These are phyloP conservation scores for Mycena rosella DNA, from an alignment of 768 basidiomycete species.

Conservation along the genomic window DNA sequence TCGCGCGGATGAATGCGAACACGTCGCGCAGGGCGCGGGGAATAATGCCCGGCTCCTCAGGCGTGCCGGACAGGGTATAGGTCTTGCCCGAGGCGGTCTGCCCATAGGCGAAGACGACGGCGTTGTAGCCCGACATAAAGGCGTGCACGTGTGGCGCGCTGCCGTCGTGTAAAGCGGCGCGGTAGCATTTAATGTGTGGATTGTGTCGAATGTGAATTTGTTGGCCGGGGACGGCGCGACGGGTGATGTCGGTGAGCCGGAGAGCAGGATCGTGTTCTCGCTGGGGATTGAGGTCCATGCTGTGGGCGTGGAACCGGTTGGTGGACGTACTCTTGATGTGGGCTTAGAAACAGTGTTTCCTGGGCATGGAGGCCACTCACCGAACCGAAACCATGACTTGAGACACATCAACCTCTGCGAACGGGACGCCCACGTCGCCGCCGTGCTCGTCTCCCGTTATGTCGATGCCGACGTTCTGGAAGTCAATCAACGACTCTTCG, in stretches of 20 bases:
- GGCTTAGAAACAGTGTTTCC: conserved; percentile 12
- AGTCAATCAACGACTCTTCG: conserved; percentile 84
- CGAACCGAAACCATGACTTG: conserved; percentile 90
- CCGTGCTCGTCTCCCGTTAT: conserved; percentile 58
- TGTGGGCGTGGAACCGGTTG: conserved; percentile 56
- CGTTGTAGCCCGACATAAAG: conserved; percentile 97
- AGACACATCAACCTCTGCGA: conserved; percentile 78
- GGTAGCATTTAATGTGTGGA: conserved; percentile 84
- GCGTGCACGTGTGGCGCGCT: conserved; percentile 84
- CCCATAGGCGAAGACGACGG: conserved; percentile 94
- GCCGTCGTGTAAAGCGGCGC: conserved; percentile 83
- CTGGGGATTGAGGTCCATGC: conserved; percentile 68
- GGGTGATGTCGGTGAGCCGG: conserved; percentile 48
- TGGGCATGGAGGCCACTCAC: conserved; percentile 50
- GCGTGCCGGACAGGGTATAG: conserved; percentile 75
- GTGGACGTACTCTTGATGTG: conserved; percentile 67
- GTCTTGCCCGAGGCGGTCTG: conserved; percentile 85
- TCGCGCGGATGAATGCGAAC: conserved; percentile 84
- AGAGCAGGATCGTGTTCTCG: conserved; percentile 68
- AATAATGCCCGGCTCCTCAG: conserved; percentile 93
- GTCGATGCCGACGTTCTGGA: conserved; percentile 77
- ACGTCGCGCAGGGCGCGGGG: conserved; percentile 94
- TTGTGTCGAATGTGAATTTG: conserved; percentile 78
- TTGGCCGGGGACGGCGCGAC: conserved; percentile 50
- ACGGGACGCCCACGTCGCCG: conserved; percentile 43